Percentiles rank a stretch among this genome's conserved stretches.
Conservation (phyloP, 129 eudicot species). For the Helichrysum umbraculigerum region DNA sequence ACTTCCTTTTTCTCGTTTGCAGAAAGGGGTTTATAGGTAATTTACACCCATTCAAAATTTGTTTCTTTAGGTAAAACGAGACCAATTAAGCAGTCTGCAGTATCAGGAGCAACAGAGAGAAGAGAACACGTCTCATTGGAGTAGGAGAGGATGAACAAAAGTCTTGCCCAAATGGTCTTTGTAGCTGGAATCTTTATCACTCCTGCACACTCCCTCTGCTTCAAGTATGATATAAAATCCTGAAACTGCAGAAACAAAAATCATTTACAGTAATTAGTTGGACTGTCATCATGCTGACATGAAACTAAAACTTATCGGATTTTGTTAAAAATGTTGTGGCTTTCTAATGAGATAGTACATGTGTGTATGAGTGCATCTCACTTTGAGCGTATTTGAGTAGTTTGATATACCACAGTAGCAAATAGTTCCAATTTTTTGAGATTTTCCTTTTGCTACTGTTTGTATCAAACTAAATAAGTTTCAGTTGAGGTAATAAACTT, state of each 20-base stretch:
- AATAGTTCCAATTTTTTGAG: background rate
- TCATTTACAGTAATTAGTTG: no score
- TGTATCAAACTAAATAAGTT: background rate
- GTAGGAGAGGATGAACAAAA: slow-evolving; percentile 78
- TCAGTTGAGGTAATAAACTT: background rate
- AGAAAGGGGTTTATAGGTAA: background rate
- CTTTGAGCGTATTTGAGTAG: background rate
- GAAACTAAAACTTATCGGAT: background rate
- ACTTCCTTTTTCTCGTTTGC: background rate
- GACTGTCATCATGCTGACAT: background rate
- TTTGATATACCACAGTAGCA: background rate
- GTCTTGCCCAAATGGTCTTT: slow-evolving; percentile 75
- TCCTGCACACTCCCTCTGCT: slow-evolving; percentile 96
- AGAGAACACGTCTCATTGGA: slow-evolving; percentile 61
- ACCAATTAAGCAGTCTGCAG: slow-evolving; percentile 67
- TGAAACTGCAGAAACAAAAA: slow-evolving; percentile 55
- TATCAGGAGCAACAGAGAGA: slow-evolving; percentile 63
- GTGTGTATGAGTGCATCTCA: background rate
- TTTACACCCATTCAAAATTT: slow-evolving; percentile 59
- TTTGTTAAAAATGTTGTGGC: no score
- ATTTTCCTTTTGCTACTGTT: background rate
- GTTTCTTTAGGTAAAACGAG: slow-evolving; percentile 85
- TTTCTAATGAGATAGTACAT: no score
- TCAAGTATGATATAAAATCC: slow-evolving; percentile 83
- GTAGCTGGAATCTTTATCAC: slow-evolving; percentile 85